Evolutionary conservation across 2,329 filamentous ascomycete genomes (phyloP).

Genomic region (Ophiostoma angusticollis): DNA sequence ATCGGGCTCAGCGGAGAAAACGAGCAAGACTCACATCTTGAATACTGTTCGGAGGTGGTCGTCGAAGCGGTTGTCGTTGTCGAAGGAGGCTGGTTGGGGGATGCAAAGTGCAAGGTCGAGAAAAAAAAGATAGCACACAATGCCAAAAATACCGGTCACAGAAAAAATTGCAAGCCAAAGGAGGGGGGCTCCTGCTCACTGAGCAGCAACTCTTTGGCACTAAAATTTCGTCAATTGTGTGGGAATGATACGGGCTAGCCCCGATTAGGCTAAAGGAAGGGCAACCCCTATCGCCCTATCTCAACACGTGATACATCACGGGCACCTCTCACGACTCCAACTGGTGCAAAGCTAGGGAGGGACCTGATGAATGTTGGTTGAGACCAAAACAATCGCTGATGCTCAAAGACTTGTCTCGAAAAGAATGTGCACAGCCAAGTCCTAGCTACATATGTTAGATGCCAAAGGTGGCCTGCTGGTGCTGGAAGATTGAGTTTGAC

Average conservation of each 20-base stretch:
- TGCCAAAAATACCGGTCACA: conserved; percentile 5
- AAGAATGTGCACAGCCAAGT: too few species aligned
- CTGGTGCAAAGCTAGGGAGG: too few species aligned
- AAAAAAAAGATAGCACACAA: conserved; percentile 8
- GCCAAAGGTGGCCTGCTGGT: too few species aligned
- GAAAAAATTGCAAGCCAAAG: conserved; percentile 6
- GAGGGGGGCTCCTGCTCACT: too few species aligned
- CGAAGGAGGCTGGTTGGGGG: conserved; percentile 5
- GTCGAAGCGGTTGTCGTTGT: conserved; percentile 9
- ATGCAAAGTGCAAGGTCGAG: not conserved
- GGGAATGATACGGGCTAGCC: conserved; percentile 8
- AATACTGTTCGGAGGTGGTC: conserved; percentile 10
- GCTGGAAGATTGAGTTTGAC: too few species aligned
- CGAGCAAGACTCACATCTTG: conserved; percentile 12
- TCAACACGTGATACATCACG: conserved; percentile 6
- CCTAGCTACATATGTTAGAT: too few species aligned
- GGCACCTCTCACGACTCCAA: too few species aligned
- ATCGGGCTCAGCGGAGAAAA: conserved; percentile 6
- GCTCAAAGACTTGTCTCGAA: too few species aligned
- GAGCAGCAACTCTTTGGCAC: too few species aligned
- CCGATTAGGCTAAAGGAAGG: conserved; percentile 11
- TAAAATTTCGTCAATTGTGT: conserved; percentile 13
- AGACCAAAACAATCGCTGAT: too few species aligned
- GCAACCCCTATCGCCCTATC: conserved; percentile 11
- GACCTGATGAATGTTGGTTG: too few species aligned